phyloP scores from a whole-genome alignment of 2,329 filamentous ascomycete genomes.

The Xylaria sp. region DNA sequence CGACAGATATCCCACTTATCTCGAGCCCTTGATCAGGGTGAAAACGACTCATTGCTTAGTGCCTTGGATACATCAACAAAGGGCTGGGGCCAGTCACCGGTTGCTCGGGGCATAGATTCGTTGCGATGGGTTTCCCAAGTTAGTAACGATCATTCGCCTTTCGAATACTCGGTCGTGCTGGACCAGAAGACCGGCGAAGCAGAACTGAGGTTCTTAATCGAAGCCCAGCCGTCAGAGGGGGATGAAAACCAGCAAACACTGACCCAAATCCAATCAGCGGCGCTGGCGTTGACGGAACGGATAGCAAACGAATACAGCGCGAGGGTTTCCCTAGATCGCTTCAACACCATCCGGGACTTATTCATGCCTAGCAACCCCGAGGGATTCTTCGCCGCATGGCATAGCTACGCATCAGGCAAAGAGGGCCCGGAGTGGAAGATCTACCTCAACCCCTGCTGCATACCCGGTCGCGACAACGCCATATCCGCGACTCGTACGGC shows the following conservation, averaged over 20 bases:
- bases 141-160: constrained; percentile 25
- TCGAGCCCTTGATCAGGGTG: constrained; percentile 28
- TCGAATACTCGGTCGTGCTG: constrained; percentile 26
- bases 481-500: constrained; percentile 24
- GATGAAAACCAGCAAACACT: constrained; percentile 1
- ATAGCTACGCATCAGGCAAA: constrained; percentile 28
- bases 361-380: constrained; percentile 31
- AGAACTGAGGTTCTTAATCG: constrained; percentile 38
- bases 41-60: constrained; percentile 14
- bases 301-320: constrained; percentile 25
- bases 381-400: constrained; percentile 34
- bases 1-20: constrained; percentile 34
- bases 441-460: constrained; percentile 34
- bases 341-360: constrained; percentile 32
- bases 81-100: constrained; percentile 25
- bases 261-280: constrained; percentile 18
- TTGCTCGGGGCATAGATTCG: constrained; percentile 14
- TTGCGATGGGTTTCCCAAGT: constrained; percentile 32
- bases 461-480: constrained; percentile 12
- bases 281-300: constrained; percentile 19
- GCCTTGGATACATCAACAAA: constrained; percentile 25
- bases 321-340: constrained; percentile 31
- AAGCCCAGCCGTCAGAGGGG: constrained; percentile 29
- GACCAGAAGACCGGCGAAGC: constrained; percentile 35
- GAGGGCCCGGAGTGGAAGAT: constrained; percentile 36